Evolutionary conservation across 129 eudicot genomes (phyloP).

Genomic region (Escallonia rubra): DNA sequence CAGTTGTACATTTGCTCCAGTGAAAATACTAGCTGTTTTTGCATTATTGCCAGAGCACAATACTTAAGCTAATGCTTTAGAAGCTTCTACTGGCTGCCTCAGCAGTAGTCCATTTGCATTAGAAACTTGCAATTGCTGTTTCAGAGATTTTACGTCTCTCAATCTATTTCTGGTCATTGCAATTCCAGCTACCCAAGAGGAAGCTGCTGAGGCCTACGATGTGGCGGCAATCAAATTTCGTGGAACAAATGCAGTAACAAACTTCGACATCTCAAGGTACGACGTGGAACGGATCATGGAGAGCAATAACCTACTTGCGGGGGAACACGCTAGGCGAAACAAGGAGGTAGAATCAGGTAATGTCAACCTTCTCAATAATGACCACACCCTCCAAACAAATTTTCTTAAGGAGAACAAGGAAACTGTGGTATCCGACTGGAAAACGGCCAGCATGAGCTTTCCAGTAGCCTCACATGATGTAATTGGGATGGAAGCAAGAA

Average conservation of each 20-base stretch:
- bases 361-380: conserved; percentile 4
- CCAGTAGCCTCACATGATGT: conserved; percentile 13
- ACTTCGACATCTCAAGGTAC: conserved; percentile 61
- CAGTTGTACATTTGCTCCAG: too few species aligned
- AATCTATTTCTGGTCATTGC: not conserved
- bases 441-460: conserved; percentile 27
- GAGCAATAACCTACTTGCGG: conserved; percentile 57
- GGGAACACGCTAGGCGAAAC: conserved; percentile 59
- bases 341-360: conserved; percentile 22
- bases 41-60: not conserved
- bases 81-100: not conserved
- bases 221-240: conserved; percentile 79
- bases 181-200: conserved; percentile 68
- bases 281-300: conserved; percentile 68
- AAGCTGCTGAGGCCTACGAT: conserved; percentile 86
- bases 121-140: not conserved
- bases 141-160: not conserved
- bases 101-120: not conserved
- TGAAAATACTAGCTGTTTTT: not conserved
- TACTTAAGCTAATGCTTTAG: not conserved
- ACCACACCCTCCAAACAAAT: conserved; percentile 10
- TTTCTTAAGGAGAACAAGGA: conserved; percentile 7
- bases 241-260: conserved; percentile 66
- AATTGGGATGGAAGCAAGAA: conserved; percentile 8
- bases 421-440: conserved; percentile 46